phyloP scores from a whole-genome alignment of 805 yeast genomes.

The Suhomyces faveliae region DNA sequence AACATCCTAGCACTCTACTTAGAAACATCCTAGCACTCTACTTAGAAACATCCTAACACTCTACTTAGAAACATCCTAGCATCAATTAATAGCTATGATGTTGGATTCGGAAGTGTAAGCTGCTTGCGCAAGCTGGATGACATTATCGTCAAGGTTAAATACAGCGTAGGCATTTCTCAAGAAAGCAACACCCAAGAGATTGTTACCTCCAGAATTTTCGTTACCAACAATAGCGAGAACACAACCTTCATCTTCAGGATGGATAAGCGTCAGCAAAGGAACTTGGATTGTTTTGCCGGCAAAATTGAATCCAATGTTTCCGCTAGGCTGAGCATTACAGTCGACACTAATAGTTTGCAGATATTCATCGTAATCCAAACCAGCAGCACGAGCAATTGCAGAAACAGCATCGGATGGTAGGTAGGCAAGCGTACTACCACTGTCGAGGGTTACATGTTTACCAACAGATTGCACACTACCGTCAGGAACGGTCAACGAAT shows the following conservation, averaged over 20 bases:
- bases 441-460: constrained; percentile 5
- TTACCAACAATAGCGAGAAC: background rate
- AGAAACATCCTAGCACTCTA: too few species aligned
- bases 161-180: constrained; percentile 63
- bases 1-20: too few species aligned
- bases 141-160: constrained; percentile 56
- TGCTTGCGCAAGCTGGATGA: constrained; percentile 47
- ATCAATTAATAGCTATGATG: constrained; percentile 7
- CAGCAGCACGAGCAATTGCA: background rate
- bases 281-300: constrained; percentile 7
- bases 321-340: background rate
- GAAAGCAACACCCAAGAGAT: constrained; percentile 61
- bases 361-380: background rate
- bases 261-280: constrained; percentile 4
- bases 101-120: constrained; percentile 17
- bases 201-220: background rate
- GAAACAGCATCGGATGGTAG: constrained; percentile 5
- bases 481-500: background rate
- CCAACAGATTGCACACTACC: background rate
- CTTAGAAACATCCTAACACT: too few species aligned
- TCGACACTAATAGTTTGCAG: background rate
- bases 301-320: constrained; percentile 3
- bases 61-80: too few species aligned
- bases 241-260: background rate
- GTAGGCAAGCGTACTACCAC: constrained; percentile 8